Percentiles rank a stretch among this genome's conserved stretches.
Evolutionary conservation across 257 asterid genomes (phyloP).

Genomic region (Forsythia viridissima): DNA sequence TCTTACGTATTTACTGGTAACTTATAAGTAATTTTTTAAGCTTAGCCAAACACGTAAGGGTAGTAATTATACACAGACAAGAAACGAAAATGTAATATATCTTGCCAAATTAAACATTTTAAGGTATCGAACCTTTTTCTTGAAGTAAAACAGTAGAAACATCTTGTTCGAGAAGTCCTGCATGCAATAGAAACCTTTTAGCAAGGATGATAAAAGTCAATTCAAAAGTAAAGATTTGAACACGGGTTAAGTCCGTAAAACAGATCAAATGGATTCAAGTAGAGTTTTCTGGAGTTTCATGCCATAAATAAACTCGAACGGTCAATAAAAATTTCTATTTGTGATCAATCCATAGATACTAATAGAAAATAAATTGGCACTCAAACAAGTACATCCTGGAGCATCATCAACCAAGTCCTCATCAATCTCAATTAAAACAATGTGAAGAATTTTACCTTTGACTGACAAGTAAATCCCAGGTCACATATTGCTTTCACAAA

Average conservation of each 20-base stretch:
- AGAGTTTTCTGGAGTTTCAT: not conserved
- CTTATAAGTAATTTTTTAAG: not conserved
- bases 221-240: not conserved
- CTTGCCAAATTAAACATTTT: not conserved
- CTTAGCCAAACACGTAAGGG: not conserved
- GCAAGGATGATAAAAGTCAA: conserved; percentile 14
- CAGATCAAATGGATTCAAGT: not conserved
- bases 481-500: conserved; percentile 69
- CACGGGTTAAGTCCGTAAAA: not conserved
- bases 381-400: not conserved
- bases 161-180: conserved; percentile 96
- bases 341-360: not conserved
- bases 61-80: not conserved
- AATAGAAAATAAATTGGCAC: not conserved
- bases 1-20: not conserved
- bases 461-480: conserved; percentile 64
- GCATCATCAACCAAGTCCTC: not conserved
- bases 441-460: conserved; percentile 48
- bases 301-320: not conserved
- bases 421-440: not conserved
- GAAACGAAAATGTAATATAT: not conserved
- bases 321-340: not conserved
- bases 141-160: conserved; percentile 72
- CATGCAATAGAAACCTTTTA: conserved; percentile 29
- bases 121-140: conserved; percentile 65